These are phyloP conservation scores for Melampsora americana DNA, from an alignment of 1,284 basidiomycete species.

Conservation along the genomic window DNA sequence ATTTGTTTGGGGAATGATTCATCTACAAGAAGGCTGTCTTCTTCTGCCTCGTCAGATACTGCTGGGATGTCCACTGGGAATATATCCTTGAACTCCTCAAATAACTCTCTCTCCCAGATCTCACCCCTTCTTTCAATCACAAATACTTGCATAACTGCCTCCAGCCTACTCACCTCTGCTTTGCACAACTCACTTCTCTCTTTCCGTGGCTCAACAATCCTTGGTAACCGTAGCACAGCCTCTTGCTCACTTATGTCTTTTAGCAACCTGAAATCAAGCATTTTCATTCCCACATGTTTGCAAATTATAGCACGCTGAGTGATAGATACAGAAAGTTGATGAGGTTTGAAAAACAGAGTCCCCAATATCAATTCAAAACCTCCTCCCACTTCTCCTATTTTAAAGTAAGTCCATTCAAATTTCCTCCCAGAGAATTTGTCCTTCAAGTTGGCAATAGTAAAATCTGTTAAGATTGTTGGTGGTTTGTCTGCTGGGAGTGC, in stretches of 20 bases:
- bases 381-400: background rate
- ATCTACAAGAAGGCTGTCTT: background rate
- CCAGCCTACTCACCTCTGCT: background rate
- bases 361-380: background rate
- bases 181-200: background rate
- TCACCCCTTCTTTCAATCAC: too few relatives aligned
- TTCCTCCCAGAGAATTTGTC: background rate
- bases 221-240: too few relatives aligned
- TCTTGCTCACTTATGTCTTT: background rate
- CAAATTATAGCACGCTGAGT: background rate
- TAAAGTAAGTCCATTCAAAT: background rate
- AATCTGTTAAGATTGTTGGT: background rate
- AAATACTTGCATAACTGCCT: too few relatives aligned
- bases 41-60: conserved; percentile 7
- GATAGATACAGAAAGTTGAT: background rate
- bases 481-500: background rate
- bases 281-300: background rate
- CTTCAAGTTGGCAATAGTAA: background rate
- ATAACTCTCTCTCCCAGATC: background rate
- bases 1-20: conserved; percentile 48
- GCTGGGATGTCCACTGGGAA: conserved; percentile 12
- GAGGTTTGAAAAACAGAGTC: background rate
- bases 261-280: background rate
- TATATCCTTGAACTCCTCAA: background rate
- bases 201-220: background rate